A percentile compares a stretch with the other conserved stretches of the same genome.
phyloP scores from a whole-genome alignment of 805 yeast genomes.

The Yamadazyma akitaensis region DNA sequence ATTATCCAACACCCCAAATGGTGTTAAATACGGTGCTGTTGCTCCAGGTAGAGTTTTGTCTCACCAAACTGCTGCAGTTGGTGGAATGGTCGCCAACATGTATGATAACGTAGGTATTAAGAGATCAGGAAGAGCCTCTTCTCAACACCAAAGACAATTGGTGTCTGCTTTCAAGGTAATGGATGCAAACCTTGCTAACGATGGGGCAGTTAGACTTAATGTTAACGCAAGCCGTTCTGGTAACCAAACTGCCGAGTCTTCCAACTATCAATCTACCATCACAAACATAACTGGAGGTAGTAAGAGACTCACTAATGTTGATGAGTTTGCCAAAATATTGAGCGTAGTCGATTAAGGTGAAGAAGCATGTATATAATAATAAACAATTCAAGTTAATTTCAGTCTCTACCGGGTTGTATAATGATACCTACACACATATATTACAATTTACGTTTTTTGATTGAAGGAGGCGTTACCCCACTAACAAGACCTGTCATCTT shows the following conservation, averaged over 20 bases:
- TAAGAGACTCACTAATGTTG: conserved; percentile 31
- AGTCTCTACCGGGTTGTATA: background rate
- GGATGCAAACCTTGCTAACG: conserved; percentile 35
- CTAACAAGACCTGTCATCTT: conserved; percentile 32
- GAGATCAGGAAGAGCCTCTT: conserved; percentile 21
- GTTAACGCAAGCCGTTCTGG: conserved; percentile 43
- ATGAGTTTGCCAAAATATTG: background rate
- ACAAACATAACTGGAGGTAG: conserved; percentile 30
- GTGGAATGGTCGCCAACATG: conserved; percentile 33
- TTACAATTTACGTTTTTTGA: conserved; percentile 31
- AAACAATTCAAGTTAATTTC: background rate
- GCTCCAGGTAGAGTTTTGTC: conserved; percentile 68
- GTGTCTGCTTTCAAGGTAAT: conserved; percentile 40
- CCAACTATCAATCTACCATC: conserved; percentile 27
- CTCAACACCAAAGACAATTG: conserved; percentile 43
- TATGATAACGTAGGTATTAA: conserved; percentile 19
- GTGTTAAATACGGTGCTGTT: conserved; percentile 50
- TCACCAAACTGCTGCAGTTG: conserved; percentile 51
- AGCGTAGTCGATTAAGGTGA: background rate
- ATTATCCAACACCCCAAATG: conserved; percentile 66
- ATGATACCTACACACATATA: background rate
- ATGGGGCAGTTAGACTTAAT: conserved; percentile 35
- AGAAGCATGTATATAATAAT: conserved; percentile 1
- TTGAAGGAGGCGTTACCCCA: conserved; percentile 15
- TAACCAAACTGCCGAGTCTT: conserved; percentile 14